phyloP scores from a whole-genome alignment of 2,329 filamentous ascomycete genomes.

The Hypocrella siamensis region DNA sequence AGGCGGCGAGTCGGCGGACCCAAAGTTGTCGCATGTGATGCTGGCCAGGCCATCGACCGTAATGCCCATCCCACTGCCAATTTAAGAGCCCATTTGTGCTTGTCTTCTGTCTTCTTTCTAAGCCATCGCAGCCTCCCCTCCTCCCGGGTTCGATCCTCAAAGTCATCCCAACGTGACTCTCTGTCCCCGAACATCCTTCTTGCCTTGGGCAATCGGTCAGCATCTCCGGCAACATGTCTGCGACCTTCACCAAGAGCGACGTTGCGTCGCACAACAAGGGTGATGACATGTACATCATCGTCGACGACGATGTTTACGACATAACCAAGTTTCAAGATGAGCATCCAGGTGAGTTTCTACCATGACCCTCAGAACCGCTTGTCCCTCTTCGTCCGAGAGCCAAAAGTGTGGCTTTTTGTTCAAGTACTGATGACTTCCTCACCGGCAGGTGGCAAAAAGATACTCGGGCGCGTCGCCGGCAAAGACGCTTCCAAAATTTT shows the following conservation, averaged over 20 bases:
- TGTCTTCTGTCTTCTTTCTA: too few species aligned
- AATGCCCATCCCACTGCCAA: too few species aligned
- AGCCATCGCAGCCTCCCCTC: too few species aligned
- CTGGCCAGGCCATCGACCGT: too few species aligned
- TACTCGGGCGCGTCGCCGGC: constrained; percentile 45
- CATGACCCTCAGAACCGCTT: background rate
- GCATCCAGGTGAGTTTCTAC: constrained; percentile 49
- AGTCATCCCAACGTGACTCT: too few species aligned
- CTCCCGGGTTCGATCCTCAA: too few species aligned
- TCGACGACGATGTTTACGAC: constrained; percentile 94
- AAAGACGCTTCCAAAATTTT: constrained; percentile 54
- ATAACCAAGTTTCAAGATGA: constrained; percentile 78
- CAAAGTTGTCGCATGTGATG: too few species aligned
- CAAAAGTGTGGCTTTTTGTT: background rate
- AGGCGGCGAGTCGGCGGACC: too few species aligned
- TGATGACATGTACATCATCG: constrained; percentile 72
- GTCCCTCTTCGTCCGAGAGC: background rate
- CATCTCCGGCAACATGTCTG: constrained; percentile 77
- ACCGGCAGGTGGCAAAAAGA: constrained; percentile 44
- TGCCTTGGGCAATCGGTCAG: background rate
- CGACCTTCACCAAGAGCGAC: constrained; percentile 69
- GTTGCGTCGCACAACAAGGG: constrained; percentile 86
- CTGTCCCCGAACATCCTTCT: background rate
- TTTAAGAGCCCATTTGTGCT: too few species aligned
- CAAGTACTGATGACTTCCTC: background rate